A percentile compares a stretch with the other conserved stretches of the same genome.
These are phyloP conservation scores for Salvia hispanica DNA, from an alignment of 257 asterid genomes.

Conservation along the genomic window DNA sequence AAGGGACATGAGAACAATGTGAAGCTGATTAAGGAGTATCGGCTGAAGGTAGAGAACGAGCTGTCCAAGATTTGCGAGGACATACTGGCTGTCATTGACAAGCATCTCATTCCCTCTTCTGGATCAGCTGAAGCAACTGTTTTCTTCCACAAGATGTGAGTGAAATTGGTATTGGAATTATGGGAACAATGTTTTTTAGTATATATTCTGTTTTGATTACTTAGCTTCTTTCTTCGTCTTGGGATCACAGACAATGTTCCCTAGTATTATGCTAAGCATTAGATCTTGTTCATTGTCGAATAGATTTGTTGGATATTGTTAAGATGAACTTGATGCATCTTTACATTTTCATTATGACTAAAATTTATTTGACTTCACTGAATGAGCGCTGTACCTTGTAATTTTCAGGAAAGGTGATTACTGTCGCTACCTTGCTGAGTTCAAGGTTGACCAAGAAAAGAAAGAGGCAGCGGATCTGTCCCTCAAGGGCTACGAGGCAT, in stretches of 20 bases:
- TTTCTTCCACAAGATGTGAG: conserved; percentile 90
- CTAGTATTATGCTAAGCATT: not conserved
- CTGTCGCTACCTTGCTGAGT: conserved; percentile 88
- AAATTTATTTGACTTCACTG: conserved; percentile 14
- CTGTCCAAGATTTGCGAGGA: conserved; percentile 79
- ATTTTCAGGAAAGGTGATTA: conserved; percentile 87
- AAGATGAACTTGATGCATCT: not conserved
- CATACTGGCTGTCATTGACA: conserved; percentile 72
- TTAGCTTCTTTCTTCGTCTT: conserved; percentile 19
- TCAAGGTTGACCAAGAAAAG: conserved; percentile 73
- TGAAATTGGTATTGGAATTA: conserved; percentile 6
- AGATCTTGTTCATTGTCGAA: not conserved
- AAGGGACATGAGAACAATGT: conserved; percentile 77
- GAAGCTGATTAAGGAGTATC: conserved; percentile 66
- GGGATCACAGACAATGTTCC: not conserved
- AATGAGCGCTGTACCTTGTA: conserved; percentile 15
- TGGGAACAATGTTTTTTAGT: not conserved
- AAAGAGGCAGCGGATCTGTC: conserved; percentile 88
- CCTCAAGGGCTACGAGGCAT: conserved; percentile 83
- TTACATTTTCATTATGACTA: conserved; percentile 16
- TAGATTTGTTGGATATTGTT: conserved; percentile 3
- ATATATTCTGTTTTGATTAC: not conserved
- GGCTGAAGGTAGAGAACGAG: conserved; percentile 88
- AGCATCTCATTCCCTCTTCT: conserved; percentile 80
- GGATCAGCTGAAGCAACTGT: conserved; percentile 87